Evolutionary conservation across 352 stramenopile species (phyloP), one percentile per base, ranked within the genome.

Genomic region (Globisporangium okanoganense): DNA sequence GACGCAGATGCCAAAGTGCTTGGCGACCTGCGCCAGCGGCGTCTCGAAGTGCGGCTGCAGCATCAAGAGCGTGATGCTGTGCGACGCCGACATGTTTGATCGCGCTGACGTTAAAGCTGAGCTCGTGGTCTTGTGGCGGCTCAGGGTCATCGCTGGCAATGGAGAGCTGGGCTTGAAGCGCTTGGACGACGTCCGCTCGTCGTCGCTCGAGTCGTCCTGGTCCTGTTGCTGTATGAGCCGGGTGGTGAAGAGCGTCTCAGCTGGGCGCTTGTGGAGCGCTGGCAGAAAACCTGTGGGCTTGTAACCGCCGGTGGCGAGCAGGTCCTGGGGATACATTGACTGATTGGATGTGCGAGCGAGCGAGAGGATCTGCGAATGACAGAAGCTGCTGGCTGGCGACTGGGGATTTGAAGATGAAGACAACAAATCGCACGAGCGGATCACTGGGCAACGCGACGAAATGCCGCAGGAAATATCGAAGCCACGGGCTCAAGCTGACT

Each of bases 11-110:
- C 86, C 81, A 59, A 95, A 93, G 29, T 52, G 58, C 57, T 88
- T 74, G 0, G 84, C 84, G 40, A 95, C 84, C 52, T 91, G 82
- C 27, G 80, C 82, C 40, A 95, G 64, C 16, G 86, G 86, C 65
- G 91, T 79, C 67, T 95, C 86, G 67, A 95, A 95, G 65, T 95
- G 79, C 20, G 82, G 86, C 18, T 80, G 80, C 52, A 95, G 68
- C 71, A 88, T 90, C 57, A 87, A 79, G 33, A 93, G 75, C 51
- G 84, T 95, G 63, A 95, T 92, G 58, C 70, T 88, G 64, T 76
- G 82, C 20, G 82, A 92, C 31, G 79, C 78, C 48, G 82, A 84
- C 78, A 88, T 86, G 71, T 89, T 87, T 43, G 76, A 69, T 8
- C 78, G 72, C 3, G 73, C 62, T 18, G 57, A 18, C 52, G 45